These are phyloP conservation scores for Entomortierella chlamydospora DNA, from an alignment of 192 early-diverging fungal genomes.

Conservation along the genomic window DNA sequence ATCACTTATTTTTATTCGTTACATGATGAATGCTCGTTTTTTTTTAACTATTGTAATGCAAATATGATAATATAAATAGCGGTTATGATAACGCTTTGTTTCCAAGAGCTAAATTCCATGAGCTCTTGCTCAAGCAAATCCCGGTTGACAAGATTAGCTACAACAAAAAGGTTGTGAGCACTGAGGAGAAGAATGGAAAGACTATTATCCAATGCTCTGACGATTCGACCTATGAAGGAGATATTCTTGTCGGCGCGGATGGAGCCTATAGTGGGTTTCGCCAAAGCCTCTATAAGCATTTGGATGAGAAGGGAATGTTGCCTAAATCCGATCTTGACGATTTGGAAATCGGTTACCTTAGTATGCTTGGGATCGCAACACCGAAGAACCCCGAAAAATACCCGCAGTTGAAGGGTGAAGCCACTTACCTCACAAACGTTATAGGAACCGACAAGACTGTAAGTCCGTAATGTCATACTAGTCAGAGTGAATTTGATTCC, in stretches of 20 bases:
- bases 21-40: too few species aligned
- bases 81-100: neutral
- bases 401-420: constrained; percentile 3
- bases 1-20: too few species aligned
- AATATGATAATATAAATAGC: too few species aligned
- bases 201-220: constrained; percentile 5
- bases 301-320: neutral
- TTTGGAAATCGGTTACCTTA: neutral
- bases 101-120: neutral
- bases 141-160: constrained; percentile 5
- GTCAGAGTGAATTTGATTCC: neutral
- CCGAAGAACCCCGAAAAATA: constrained; percentile 4
- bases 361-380: constrained; percentile 7
- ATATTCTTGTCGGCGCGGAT: neutral
- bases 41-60: too few species aligned
- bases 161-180: neutral
- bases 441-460: neutral
- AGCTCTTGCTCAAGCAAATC: neutral
- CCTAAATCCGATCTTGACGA: neutral
- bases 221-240: neutral
- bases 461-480: neutral
- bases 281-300: neutral
- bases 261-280: constrained; percentile 2
- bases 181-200: neutral
- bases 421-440: neutral